phyloP scores from a whole-genome alignment of 805 yeast genomes.

The Candida germanica region DNA sequence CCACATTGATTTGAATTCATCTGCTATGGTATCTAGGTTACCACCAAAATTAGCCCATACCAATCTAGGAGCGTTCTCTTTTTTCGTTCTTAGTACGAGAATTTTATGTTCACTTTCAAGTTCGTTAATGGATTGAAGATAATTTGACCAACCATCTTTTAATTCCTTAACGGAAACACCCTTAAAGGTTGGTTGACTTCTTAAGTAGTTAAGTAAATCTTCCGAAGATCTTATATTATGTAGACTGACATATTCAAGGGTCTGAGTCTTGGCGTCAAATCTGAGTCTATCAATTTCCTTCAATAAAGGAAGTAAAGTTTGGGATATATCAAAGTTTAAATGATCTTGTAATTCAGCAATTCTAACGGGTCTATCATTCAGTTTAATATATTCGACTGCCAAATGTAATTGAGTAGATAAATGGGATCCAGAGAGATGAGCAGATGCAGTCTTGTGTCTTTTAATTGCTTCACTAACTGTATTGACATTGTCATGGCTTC shows the following conservation, averaged over 20 bases:
- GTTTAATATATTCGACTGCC: slow-evolving; percentile 87
- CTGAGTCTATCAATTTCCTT: slow-evolving; percentile 74
- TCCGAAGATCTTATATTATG: slow-evolving; percentile 82
- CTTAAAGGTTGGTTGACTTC: slow-evolving; percentile 80
- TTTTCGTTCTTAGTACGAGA: slow-evolving; percentile 82
- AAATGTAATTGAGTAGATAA: slow-evolving; percentile 82
- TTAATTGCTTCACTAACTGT: slow-evolving; percentile 32
- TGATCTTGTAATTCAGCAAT: slow-evolving; percentile 65
- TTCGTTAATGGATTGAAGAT: slow-evolving; percentile 72
- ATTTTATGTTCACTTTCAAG: slow-evolving; percentile 75
- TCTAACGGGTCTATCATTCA: slow-evolving; percentile 65
- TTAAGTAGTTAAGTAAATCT: slow-evolving; percentile 69
- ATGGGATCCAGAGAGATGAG: slow-evolving; percentile 50
- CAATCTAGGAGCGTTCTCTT: slow-evolving; percentile 88
- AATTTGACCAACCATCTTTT: slow-evolving; percentile 93
- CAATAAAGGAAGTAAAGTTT: slow-evolving; percentile 65
- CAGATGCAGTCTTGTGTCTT: slow-evolving; percentile 25
- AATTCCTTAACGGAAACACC: slow-evolving; percentile 81
- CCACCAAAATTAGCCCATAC: slow-evolving; percentile 90
- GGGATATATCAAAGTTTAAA: slow-evolving; percentile 57
- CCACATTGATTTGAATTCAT: slow-evolving; percentile 85
- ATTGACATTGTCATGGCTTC: slow-evolving; percentile 19
- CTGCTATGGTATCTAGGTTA: slow-evolving; percentile 66
- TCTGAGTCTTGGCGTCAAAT: slow-evolving; percentile 56
- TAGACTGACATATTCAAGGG: slow-evolving; percentile 83